Conservation (phyloP, 2,329 filamentous ascomycete genomes). For the Phoma sp. region DNA sequence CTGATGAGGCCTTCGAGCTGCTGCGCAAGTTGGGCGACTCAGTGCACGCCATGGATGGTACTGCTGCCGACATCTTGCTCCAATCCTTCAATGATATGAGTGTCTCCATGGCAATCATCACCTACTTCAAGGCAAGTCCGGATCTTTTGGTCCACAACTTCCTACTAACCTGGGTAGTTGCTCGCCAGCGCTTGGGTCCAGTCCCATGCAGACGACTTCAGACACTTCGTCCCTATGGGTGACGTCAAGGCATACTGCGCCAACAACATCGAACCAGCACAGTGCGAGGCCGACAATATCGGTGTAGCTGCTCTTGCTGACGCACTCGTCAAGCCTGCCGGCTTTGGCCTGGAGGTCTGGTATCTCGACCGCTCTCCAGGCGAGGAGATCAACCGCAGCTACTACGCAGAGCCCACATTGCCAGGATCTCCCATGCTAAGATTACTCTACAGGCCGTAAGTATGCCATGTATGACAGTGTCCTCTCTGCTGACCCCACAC, state of each 20-base stretch:
- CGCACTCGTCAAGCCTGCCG: constrained; percentile 78
- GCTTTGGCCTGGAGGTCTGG: constrained; percentile 83
- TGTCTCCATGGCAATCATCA: constrained; percentile 78
- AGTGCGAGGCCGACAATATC: constrained; percentile 90
- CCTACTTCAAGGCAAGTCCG: constrained; percentile 71
- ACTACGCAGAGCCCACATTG: constrained; percentile 64
- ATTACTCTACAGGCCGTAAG: constrained; percentile 72
- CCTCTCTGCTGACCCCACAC: constrained; percentile 18
- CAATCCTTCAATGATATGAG: constrained; percentile 76
- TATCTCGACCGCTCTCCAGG: constrained; percentile 90
- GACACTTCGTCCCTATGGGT: constrained; percentile 67
- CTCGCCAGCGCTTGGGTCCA: constrained; percentile 87
- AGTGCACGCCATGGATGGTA: constrained; percentile 63
- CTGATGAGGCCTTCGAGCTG: constrained; percentile 74
- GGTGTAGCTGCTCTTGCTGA: constrained; percentile 80
- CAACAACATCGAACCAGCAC: constrained; percentile 74
- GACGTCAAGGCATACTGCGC: constrained; percentile 74
- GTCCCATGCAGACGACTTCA: constrained; percentile 72
- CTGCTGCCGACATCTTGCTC: constrained; percentile 61
- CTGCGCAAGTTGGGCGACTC: constrained; percentile 68
- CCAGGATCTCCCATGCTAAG: constrained; percentile 69
- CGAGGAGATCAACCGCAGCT: constrained; percentile 72
- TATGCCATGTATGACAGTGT: background rate
- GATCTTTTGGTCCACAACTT: background rate
- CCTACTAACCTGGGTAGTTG: constrained; percentile 60